A percentile compares a stretch with the other conserved stretches of the same genome.
Conservation (phyloP, 2,329 filamentous ascomycete genomes). For the Trichothecium roseum region DNA sequence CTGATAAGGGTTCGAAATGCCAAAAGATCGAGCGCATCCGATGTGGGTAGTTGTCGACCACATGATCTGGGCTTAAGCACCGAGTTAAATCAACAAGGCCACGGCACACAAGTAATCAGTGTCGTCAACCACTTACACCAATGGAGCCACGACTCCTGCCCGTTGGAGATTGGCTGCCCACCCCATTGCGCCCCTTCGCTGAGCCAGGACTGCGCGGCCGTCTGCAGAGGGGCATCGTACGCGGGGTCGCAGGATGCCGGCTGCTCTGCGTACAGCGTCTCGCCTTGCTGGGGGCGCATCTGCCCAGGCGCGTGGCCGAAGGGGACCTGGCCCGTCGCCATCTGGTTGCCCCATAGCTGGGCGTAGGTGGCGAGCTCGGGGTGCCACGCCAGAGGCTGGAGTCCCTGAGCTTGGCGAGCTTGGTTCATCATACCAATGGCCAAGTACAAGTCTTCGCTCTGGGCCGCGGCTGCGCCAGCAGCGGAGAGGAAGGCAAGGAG, state of each 20-base stretch:
- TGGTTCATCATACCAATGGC: constrained; percentile 20
- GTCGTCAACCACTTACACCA: constrained; percentile 18
- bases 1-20: constrained; percentile 19
- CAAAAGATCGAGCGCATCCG: constrained; percentile 21
- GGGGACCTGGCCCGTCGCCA: constrained; percentile 16
- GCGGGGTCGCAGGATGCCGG: constrained; percentile 16
- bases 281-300: constrained; percentile 21
- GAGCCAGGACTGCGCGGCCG: constrained; percentile 20
- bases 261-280: constrained; percentile 20
- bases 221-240: constrained; percentile 18
- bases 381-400: constrained; percentile 18
- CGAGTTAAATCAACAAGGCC: no score
- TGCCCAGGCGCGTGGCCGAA: constrained; percentile 19
- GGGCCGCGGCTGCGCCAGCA: constrained; percentile 3
- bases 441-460: constrained; percentile 12
- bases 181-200: constrained; percentile 17
- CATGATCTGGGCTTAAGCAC: constrained; percentile 23
- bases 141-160: constrained; percentile 23
- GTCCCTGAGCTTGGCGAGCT: constrained; percentile 16
- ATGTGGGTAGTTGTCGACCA: constrained; percentile 21
- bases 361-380: constrained; percentile 19
- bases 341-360: constrained; percentile 22
- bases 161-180: constrained; percentile 18
- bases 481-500: constrained; percentile 6
- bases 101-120: not conserved